Evolutionary conservation across 2,329 filamentous ascomycete genomes (phyloP).

Genomic region (Clarireedia monteithiana): DNA sequence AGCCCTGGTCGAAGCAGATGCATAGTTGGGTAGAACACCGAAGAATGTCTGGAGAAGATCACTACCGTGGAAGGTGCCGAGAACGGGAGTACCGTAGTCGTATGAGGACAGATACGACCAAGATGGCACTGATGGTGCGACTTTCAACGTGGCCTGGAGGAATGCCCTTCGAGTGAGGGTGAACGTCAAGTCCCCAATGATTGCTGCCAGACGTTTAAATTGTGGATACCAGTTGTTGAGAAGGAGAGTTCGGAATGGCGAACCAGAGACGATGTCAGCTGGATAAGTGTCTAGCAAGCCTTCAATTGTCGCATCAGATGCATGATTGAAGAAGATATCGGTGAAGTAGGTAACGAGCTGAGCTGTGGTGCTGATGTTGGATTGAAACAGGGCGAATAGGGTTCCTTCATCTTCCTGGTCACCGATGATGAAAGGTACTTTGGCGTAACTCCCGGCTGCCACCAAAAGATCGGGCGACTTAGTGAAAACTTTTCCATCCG

Average conservation of each 20-base stretch:
- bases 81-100: conserved; percentile 58
- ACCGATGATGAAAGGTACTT: conserved; percentile 59
- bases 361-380: conserved; percentile 55
- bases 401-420: conserved; percentile 79
- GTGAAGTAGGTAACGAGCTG: conserved; percentile 55
- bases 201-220: conserved; percentile 68
- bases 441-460: conserved; percentile 44
- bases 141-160: conserved; percentile 39
- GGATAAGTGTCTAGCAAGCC: conserved; percentile 57
- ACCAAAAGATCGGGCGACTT: conserved; percentile 55
- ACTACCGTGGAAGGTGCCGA: conserved; percentile 69
- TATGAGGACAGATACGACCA: conserved; percentile 76
- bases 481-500: conserved; percentile 56
- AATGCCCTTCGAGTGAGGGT: conserved; percentile 62
- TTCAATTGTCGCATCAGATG: conserved; percentile 43
- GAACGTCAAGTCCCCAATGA: conserved; percentile 69
- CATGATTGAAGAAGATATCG: conserved; percentile 50
- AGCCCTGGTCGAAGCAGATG: conserved; percentile 49
- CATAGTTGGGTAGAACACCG: conserved; percentile 33
- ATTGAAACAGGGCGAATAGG: conserved; percentile 61
- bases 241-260: conserved; percentile 61
- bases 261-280: conserved; percentile 42
- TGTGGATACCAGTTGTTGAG: conserved; percentile 69
- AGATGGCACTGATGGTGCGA: conserved; percentile 49
- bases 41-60: conserved; percentile 61